These are phyloP conservation scores for Margaritispora aquatica DNA, from an alignment of 495 filamentous ascomycete genomes.

Conservation along the genomic window DNA sequence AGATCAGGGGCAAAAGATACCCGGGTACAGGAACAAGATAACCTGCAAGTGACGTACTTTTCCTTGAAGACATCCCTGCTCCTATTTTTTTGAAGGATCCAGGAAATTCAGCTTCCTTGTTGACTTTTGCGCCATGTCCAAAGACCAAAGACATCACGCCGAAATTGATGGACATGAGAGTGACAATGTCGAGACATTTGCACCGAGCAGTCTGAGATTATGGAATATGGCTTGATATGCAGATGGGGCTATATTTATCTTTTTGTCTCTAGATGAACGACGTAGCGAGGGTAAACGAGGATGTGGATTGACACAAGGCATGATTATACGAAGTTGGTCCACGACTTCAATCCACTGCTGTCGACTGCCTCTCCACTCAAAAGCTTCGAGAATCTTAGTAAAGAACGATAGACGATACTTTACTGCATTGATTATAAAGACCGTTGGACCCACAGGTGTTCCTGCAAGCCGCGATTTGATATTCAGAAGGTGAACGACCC, in stretches of 20 bases:
- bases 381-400: not conserved
- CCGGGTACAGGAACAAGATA: not conserved
- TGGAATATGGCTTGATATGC: not conserved
- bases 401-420: not conserved
- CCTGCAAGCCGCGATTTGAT: too few species aligned
- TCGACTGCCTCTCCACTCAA: too few species aligned
- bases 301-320: too few species aligned
- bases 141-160: not conserved
- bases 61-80: not conserved
- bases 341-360: not conserved
- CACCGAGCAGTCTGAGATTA: too few species aligned
- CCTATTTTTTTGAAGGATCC: not conserved
- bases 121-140: too few species aligned
- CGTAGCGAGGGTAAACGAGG: too few species aligned
- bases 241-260: not conserved
- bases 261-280: too few species aligned
- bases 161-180: not conserved
- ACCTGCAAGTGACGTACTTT: not conserved
- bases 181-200: not conserved
- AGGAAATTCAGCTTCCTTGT: not conserved
- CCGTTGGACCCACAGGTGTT: not conserved
- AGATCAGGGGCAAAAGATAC: not conserved
- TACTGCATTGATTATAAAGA: not conserved
- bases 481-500: too few species aligned
- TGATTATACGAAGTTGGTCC: not conserved